Base-by-base conservation (phyloP, 2,329 filamentous ascomycete genomes). In the Plenodomus biglobosus region DNA sequence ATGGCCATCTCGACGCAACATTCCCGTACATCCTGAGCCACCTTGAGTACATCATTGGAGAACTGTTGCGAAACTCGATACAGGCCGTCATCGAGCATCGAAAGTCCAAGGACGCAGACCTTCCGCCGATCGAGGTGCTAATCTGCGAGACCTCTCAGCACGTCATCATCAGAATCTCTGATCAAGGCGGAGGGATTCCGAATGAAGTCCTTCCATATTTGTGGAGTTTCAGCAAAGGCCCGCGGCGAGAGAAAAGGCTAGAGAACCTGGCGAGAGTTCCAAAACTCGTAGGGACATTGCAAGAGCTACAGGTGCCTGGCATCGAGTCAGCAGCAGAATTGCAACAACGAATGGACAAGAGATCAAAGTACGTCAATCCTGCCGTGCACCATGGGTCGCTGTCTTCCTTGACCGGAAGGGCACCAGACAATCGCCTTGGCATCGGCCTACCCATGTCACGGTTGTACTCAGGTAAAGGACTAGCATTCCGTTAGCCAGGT, bases 21-120 rank as follows among this genome's bases (percentile, higher is more conserved):
- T 99, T 99, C 66, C 94, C 95, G 1, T 99, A 96, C 66, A 97
- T 99, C 56, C 82, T 96, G 42, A 94, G 87, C 66, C 94, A 97
- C 69, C 82, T 99, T 42, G 92, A 99, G 74, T 99, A 99, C 73
- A 96, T 99, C 61, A 83, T 99, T 48, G 92, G 94, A 42, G 94
- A 99, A 75, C 84, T 99, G 18, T 79, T 99, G 19, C 86, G 94
- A 32, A 99, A 99, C 74, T 95, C 90, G 0, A 89, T 99, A 15
- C 92, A 97, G 73, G 92, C 92, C 17, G 85, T 94, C 32, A 86
- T 95, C 51, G 92, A 96, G 66, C 82, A 84, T 56, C 84, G 86
- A 42, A 76, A 76, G 45, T 69, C 73, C 30, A 64, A 75, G 18
- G 54, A 63, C 15, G 52, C 60, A n/a, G 70, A 72, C 15, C 87